Evolutionary conservation across 139 green algal species (phyloP).

Genomic region (Zygnema cylindricum): DNA sequence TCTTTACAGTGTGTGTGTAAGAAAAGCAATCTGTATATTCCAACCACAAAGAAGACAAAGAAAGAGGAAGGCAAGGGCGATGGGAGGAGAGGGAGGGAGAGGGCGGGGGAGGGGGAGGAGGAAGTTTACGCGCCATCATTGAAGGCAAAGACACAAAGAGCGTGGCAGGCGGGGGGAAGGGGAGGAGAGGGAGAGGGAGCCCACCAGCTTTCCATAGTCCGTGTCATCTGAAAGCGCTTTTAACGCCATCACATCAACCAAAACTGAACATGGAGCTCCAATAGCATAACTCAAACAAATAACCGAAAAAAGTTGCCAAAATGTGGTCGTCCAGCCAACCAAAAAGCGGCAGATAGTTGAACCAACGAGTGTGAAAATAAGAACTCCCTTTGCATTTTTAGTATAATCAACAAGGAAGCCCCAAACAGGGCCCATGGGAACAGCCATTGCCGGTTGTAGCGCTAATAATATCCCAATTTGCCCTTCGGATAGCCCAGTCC

Average conservation of each 20-base stretch:
- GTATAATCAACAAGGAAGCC: slow-evolving; percentile 6
- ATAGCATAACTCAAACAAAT: not conserved
- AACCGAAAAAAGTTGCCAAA: slow-evolving; percentile 1
- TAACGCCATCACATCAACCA: slow-evolving; percentile 14
- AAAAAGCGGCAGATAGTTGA: not conserved
- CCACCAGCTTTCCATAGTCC: slow-evolving; percentile 46
- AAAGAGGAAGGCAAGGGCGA: not conserved
- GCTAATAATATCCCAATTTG: slow-evolving; percentile 13
- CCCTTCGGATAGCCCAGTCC: not conserved
- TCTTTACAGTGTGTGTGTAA: no score
- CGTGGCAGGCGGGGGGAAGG: not conserved
- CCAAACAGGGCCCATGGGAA: not conserved
- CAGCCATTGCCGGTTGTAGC: not conserved
- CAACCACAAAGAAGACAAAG: not conserved
- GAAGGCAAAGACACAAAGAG: not conserved
- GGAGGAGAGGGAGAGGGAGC: slow-evolving; percentile 3
- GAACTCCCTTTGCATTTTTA: not conserved
- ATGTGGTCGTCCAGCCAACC: not conserved
- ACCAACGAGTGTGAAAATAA: not conserved
- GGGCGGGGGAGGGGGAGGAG: not conserved
- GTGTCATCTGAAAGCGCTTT: slow-evolving; percentile 24
- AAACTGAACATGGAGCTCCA: not conserved
- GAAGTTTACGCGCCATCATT: not conserved
- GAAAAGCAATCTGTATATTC: not conserved
- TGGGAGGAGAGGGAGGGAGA: not conserved